Base-by-base conservation (phyloP, 768 basidiomycete genomes). In the Leccinum obscurum region DNA sequence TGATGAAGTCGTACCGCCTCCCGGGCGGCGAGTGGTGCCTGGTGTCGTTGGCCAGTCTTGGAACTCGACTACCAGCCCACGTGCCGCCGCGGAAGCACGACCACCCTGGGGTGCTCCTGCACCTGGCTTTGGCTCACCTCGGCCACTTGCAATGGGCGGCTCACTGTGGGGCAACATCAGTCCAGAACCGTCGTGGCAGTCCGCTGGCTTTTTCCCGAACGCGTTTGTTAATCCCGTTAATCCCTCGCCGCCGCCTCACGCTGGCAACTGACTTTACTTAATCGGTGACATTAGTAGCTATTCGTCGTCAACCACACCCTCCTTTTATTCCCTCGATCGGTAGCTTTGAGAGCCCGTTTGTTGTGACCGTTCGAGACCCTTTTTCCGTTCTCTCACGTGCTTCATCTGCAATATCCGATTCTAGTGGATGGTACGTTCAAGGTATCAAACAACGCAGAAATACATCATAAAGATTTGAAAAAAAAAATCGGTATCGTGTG, bases 1-100 rank as follows among this genome's bases (percentile, higher is more conserved):
- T 61, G 91, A 93, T 69, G 90, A 92, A 68, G 87, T 92, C 11
- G 83, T 92, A 15, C 74, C 80, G 44, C 75, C 80, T 17, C 78
- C 80, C 7, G 76, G 82, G 39, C 72, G 84, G 52, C 76, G 82
- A 8, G 73, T 71, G 44, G 76, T 70, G 1, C 73, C 72, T 37
- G 74, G 76, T 50, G 74, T 75, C 3, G 78, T 81, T 11, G 75
- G 81, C 7, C 81, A 81, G 57, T 74, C 76, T 2, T 86, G 86
- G 85, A 78, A 78, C 4, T 75, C 65, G 41, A 62, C 78, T 28
- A 67, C 79, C 53, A 81, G 77, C 62, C 81, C 82, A 10, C 81
- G 82, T 15, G 75, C 77, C 20, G 76, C 74, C 8, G 72, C 75
- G 9, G 77, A 77, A 9, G 58, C 71, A 15, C 76, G 80, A 48